Evolutionary conservation across 202 grass and related monocot genomes (phyloP).

Genomic region (Eragrostis tef): DNA sequence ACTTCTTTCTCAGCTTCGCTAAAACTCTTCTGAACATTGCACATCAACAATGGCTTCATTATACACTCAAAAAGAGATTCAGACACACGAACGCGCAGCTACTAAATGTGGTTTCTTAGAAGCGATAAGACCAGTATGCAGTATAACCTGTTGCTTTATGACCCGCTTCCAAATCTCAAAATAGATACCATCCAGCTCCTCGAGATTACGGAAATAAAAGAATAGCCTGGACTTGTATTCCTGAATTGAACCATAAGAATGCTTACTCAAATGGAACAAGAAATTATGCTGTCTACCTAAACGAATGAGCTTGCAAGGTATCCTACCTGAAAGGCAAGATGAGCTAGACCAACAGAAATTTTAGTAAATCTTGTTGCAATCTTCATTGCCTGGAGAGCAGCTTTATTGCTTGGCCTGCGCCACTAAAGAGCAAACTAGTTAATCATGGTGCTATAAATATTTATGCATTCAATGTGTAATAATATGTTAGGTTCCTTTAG

Average conservation of each 20-base stretch:
- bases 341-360: background rate
- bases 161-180: slow-evolving; percentile 34
- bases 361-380: slow-evolving; percentile 3
- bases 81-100: background rate
- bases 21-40: background rate
- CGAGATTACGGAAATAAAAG: background rate
- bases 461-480: background rate
- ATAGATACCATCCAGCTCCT: slow-evolving; percentile 1
- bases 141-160: slow-evolving; percentile 24
- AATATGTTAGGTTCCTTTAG: background rate
- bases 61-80: background rate
- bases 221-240: background rate
- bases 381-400: slow-evolving; percentile 13
- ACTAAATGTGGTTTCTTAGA: background rate
- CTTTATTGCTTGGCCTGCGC: background rate
- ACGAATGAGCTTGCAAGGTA: background rate
- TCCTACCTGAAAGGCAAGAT: background rate
- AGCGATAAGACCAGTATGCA: too few relatives aligned
- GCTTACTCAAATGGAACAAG: background rate
- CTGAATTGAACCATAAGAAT: background rate
- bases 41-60: background rate
- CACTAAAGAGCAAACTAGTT: background rate
- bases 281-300: background rate
- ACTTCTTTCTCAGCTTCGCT: background rate
- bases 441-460: background rate